Evolutionary conservation across 352 stramenopile genomes (phyloP).

Genomic region (Pythium dissimile): DNA sequence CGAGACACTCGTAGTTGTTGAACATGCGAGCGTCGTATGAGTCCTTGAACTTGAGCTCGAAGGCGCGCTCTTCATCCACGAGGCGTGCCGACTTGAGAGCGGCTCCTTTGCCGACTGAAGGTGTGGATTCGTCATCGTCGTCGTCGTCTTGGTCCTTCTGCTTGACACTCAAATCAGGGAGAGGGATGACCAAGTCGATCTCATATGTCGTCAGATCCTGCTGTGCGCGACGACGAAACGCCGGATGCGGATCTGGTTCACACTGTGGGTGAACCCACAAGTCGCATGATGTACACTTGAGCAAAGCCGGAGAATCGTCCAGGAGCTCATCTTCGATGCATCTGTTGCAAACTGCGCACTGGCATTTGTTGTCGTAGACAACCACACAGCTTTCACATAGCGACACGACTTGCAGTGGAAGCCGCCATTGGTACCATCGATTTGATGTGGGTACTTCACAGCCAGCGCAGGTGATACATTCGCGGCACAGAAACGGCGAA

Average conservation of each 20-base stretch:
- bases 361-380: conserved; percentile 65
- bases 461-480: conserved; percentile 61
- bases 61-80: conserved; percentile 64
- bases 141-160: conserved; percentile 13
- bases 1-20: conserved; percentile 85
- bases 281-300: conserved; percentile 75
- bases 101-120: neutral
- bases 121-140: conserved; percentile 5
- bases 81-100: conserved; percentile 42
- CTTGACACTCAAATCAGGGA: conserved; percentile 20
- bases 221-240: conserved; percentile 34
- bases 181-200: conserved; percentile 42
- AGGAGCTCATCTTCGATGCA: conserved; percentile 45
- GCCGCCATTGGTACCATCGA: conserved; percentile 68
- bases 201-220: conserved; percentile 29
- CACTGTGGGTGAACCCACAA: conserved; percentile 80
- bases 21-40: conserved; percentile 65
- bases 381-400: conserved; percentile 62
- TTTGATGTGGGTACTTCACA: conserved; percentile 25
- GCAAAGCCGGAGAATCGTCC: conserved; percentile 41
- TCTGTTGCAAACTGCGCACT: conserved; percentile 66
- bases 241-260: conserved; percentile 64
- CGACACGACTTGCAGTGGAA: conserved; percentile 56
- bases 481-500: conserved; percentile 65
- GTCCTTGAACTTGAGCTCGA: conserved; percentile 50